Conservation (phyloP, 768 basidiomycete species). For the Amanita pseudoporphyria region DNA sequence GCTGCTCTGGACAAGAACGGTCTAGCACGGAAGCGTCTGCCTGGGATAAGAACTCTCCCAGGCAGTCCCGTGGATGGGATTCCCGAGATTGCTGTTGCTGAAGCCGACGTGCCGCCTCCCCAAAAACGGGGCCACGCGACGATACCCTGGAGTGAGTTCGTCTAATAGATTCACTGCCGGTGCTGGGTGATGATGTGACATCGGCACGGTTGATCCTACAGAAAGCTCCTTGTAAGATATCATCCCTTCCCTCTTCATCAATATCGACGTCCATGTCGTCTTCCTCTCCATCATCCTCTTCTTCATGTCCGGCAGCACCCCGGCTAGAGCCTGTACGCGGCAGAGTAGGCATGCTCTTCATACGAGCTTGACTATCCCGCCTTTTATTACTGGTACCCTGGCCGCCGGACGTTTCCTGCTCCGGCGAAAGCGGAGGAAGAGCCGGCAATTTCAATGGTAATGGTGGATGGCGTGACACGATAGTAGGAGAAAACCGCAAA, state of each 20-base stretch:
- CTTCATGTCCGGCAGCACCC: constrained; percentile 23
- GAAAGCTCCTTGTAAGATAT: not conserved
- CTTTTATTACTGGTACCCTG: constrained; percentile 14
- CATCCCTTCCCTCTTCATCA: constrained; percentile 13
- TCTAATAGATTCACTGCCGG: constrained; percentile 2
- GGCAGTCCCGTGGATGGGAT: not conserved
- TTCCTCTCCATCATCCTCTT: constrained; percentile 28
- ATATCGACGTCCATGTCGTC: constrained; percentile 25
- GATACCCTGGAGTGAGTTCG: not conserved
- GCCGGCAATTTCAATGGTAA: constrained; percentile 31
- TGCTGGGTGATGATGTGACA: not conserved
- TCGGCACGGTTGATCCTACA: constrained; percentile 5
- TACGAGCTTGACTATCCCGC: constrained; percentile 26
- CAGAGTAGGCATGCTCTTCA: constrained; percentile 45
- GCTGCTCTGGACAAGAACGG: constrained; percentile 22
- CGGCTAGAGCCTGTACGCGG: constrained; percentile 19
- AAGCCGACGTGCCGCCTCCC: not conserved
- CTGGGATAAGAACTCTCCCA: constrained; percentile 14
- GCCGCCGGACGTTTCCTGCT: constrained; percentile 11
- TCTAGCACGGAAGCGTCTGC: constrained; percentile 24
- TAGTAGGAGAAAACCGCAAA: constrained; percentile 21
- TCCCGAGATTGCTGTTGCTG: not conserved
- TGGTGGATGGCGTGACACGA: constrained; percentile 21
- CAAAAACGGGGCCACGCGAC: not conserved
- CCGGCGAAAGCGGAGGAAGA: constrained; percentile 11